phyloP scores from a whole-genome alignment of 2,329 filamentous ascomycete genomes.

The Ophiognomonia clavigignenti-juglandacearum region DNA sequence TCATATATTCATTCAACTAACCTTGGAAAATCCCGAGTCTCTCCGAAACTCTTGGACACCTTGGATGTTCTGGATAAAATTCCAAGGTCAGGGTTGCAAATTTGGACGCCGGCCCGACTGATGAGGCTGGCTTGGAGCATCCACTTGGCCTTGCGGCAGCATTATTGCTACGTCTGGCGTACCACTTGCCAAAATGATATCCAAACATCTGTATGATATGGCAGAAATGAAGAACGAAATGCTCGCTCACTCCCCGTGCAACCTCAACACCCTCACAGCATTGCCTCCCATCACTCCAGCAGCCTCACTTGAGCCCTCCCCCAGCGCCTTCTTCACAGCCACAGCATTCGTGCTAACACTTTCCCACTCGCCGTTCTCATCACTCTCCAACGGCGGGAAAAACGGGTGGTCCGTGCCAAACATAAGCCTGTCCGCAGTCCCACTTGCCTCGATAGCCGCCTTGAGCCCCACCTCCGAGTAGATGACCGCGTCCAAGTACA shows the following conservation, averaged over 20 bases:
- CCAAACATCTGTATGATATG: too few relatives aligned
- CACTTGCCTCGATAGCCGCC: conserved; percentile 62
- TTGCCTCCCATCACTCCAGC: conserved; percentile 24
- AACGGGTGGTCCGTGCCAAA: conserved; percentile 84
- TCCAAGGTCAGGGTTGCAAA: too few relatives aligned
- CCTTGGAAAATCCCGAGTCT: too few relatives aligned
- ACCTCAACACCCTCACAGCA: conserved; percentile 23
- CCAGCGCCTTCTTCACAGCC: conserved; percentile 22
- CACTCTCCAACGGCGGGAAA: conserved; percentile 67
- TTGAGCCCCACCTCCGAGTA: conserved; percentile 71
- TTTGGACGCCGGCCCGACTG: neutral
- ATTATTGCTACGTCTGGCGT: too few relatives aligned
- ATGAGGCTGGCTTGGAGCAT: neutral
- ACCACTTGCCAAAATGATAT: too few relatives aligned
- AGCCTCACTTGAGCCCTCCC: conserved; percentile 20
- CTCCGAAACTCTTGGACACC: too few relatives aligned
- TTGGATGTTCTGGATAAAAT: too few relatives aligned
- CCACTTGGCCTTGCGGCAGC: neutral
- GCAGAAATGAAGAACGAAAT: too few relatives aligned
- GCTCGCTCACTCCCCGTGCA: conserved; percentile 18
- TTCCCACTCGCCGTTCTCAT: conserved; percentile 62
- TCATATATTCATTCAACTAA: too few relatives aligned
- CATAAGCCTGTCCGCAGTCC: conserved; percentile 65
- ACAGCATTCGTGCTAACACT: conserved; percentile 52
- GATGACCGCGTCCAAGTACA: conserved; percentile 84